A percentile compares a stretch with the other conserved stretches of the same genome.
Evolutionary conservation across 805 yeast species (phyloP).

Genomic region (Kodamaea fukazawae): DNA sequence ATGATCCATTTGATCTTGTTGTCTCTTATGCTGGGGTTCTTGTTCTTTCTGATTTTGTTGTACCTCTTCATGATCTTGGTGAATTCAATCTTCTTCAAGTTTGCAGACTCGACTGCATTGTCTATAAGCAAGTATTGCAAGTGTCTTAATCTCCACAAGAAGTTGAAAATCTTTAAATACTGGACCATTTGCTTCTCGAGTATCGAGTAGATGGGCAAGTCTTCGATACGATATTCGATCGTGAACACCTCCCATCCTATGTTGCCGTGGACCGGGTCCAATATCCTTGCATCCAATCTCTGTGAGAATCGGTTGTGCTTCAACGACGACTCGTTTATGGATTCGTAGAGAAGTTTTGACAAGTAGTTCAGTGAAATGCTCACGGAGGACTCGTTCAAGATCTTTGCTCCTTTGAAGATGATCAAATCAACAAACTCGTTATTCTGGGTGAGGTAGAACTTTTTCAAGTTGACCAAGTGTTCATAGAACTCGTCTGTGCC

Average conservation of each 20-base stretch:
- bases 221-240: constrained; percentile 63
- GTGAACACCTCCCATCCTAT: constrained; percentile 94
- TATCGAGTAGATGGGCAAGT: constrained; percentile 50
- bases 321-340: constrained; percentile 56
- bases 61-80: constrained; percentile 14
- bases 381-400: constrained; percentile 61
- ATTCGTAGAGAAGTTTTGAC: constrained; percentile 60
- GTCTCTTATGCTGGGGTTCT: constrained; percentile 40
- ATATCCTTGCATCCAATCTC: constrained; percentile 76
- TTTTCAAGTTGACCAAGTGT: constrained; percentile 62
- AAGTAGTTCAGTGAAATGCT: constrained; percentile 63
- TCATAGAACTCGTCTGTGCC: constrained; percentile 35
- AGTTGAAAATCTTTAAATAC: constrained; percentile 79
- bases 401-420: constrained; percentile 49
- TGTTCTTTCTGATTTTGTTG: constrained; percentile 13
- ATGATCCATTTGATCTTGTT: constrained; percentile 30
- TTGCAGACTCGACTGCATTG: constrained; percentile 26
- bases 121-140: constrained; percentile 49
- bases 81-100: constrained; percentile 27
- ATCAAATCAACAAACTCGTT: constrained; percentile 81
- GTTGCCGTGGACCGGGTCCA: constrained; percentile 67
- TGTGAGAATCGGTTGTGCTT: constrained; percentile 41
- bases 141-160: constrained; percentile 76
- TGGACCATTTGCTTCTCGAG: constrained; percentile 25
- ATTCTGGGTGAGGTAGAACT: constrained; percentile 64